Evolutionary conservation across 345 rosid genomes (phyloP), one percentile per base, ranked within the genome.

Genomic region (Lepidium didymum): DNA sequence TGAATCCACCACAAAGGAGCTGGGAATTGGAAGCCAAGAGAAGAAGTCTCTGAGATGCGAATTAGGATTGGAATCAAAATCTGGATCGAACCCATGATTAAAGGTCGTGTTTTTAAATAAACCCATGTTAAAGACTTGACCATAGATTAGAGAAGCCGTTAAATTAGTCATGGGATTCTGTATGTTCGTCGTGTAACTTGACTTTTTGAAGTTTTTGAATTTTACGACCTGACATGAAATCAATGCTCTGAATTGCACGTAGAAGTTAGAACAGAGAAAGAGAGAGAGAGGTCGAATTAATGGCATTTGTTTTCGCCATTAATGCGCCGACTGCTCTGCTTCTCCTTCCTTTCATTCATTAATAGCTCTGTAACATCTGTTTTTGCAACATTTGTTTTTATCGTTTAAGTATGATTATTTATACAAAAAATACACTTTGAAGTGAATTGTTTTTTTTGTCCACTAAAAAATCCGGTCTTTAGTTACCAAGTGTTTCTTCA

Each of bases 301-400:
- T 77, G 79, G 78, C 6, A 43, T 74, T 80, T 78, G 83, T 80
- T 77, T 74, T 83, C 76, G 46, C 81, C 91, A 82, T 85, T 80
- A 88, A 82, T 85, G 82, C 80, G 63, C 60, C 68, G 75, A 69
- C 63, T 55, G 75, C 70, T 62, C 78, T 75, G 75, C 72, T 21
- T 46, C 80, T 72, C 47, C 74, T 76, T 65, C 46, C 56, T 52
- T 75, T 65, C 65, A 66, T 77, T 75, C 58, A 72, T 72, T 72
- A 46, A 55, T 72, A 64, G 43, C 70, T 72, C 29, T 69, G 66
- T 46, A 2, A 52, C 43, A n/a, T 64, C 58, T 69, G 50, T 69
- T 21, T 51, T 52, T 57, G 8, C 3, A 3, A 40, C 35, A 18
- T 31, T 52, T 34, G 42, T 6, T 36, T 42, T 69, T 60, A 40